These are phyloP conservation scores for Colletotrichum sojae DNA, from an alignment of 2,329 filamentous ascomycete species.

Conservation along the genomic window DNA sequence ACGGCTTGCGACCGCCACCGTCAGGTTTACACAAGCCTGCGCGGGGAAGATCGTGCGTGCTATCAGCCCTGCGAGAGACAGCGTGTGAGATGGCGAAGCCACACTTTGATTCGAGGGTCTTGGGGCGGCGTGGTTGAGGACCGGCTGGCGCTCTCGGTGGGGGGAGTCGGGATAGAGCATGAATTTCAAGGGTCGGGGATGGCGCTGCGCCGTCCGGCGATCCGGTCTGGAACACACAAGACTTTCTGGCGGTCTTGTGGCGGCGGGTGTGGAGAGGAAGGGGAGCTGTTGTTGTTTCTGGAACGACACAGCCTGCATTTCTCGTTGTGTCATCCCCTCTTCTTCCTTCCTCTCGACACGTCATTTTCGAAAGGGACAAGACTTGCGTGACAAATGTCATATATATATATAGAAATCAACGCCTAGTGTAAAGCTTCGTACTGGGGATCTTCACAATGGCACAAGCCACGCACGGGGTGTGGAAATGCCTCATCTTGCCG, in stretches of 20 bases:
- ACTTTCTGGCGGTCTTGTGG: background rate
- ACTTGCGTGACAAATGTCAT: background rate
- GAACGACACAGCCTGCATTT: background rate
- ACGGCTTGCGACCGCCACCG: conserved; percentile 28
- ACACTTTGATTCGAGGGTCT: conserved; percentile 5
- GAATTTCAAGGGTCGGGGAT: conserved; percentile 4
- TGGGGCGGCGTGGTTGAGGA: background rate
- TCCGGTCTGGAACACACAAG: conserved; percentile 20
- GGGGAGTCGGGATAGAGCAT: conserved; percentile 19
- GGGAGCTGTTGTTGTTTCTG: background rate
- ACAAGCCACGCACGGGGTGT: background rate
- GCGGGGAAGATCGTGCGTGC: conserved; percentile 10
- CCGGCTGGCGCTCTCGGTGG: background rate
- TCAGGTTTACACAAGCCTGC: conserved; percentile 7
- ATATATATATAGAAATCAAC: background rate
- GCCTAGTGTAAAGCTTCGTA: background rate
- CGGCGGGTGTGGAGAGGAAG: background rate
- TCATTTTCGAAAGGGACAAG: background rate
- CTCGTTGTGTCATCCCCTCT: conserved; percentile 1
- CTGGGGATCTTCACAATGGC: background rate
- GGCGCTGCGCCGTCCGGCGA: conserved; percentile 30
- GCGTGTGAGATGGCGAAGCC: background rate
- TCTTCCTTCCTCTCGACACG: background rate
- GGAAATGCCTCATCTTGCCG: background rate
- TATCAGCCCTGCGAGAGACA: conserved; percentile 20